Percentiles rank a stretch among this genome's conserved stretches.
phyloP scores from a whole-genome alignment of 2,329 filamentous ascomycete genomes.

The Diplodia sapinea region DNA sequence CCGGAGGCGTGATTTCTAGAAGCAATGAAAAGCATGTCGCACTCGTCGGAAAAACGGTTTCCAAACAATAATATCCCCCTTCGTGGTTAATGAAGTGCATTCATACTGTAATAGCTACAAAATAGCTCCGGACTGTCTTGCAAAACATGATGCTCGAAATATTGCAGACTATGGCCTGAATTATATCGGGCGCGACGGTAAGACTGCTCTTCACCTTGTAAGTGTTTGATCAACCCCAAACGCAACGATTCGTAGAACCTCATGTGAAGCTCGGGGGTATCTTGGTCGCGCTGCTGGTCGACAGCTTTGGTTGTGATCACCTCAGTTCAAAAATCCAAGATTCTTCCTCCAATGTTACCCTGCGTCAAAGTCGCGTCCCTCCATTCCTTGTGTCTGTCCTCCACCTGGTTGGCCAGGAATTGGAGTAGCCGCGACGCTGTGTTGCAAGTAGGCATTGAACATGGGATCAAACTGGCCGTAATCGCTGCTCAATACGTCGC shows the following conservation, averaged over 20 bases:
- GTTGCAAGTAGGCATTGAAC: slow-evolving; percentile 24
- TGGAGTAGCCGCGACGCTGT: slow-evolving; percentile 7
- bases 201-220: background rate
- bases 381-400: slow-evolving; percentile 13
- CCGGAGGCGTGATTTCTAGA: background rate
- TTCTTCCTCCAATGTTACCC: background rate
- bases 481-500: slow-evolving; percentile 55
- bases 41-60: background rate
- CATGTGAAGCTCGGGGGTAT: background rate
- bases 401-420: background rate
- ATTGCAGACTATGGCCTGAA: background rate
- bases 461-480: slow-evolving; percentile 41
- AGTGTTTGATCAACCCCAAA: background rate
- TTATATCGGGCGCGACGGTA: background rate
- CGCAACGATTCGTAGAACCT: background rate
- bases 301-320: too few species aligned
- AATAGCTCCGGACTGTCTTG: background rate
- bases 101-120: background rate
- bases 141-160: background rate
- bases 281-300: background rate
- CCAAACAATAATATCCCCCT: background rate
- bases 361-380: slow-evolving; percentile 16
- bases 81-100: background rate
- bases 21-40: background rate
- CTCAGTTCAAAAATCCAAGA: background rate